These are phyloP conservation scores for Arctium minus DNA, from an alignment of 129 eudicot genomes.

Conservation along the genomic window DNA sequence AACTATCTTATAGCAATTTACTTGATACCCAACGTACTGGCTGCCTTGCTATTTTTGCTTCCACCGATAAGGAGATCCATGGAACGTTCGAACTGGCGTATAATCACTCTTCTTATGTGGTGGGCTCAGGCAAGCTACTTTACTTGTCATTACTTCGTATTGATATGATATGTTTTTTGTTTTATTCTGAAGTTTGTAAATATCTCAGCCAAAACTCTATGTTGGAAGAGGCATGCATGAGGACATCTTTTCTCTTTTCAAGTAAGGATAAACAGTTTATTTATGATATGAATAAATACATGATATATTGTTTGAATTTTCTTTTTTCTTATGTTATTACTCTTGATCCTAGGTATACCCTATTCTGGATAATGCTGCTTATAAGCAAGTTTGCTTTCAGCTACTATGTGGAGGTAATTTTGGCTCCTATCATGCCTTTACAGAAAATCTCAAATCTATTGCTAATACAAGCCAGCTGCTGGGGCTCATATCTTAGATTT, in stretches of 20 bases:
- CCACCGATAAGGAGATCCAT: constrained; percentile 78
- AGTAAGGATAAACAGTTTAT: constrained; percentile 48
- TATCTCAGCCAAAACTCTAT: constrained; percentile 88
- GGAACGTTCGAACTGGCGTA: constrained; percentile 92
- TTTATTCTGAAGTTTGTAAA: constrained; percentile 1
- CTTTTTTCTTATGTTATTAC: constrained; percentile 5
- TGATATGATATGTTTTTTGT: neutral
- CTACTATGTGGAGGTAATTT: constrained; percentile 91
- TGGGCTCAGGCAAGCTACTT: constrained; percentile 81
- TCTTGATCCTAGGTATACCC: constrained; percentile 58
- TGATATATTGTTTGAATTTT: neutral
- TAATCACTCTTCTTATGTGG: constrained; percentile 75
- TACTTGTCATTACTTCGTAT: neutral
- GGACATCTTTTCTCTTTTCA: constrained; percentile 80
- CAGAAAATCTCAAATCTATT: neutral
- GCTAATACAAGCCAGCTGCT: neutral
- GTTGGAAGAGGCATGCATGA: constrained; percentile 99
- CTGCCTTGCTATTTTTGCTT: constrained; percentile 71
- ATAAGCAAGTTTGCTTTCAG: constrained; percentile 98
- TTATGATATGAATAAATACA: neutral
- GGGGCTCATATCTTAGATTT: neutral
- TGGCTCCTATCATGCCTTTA: constrained; percentile 7
- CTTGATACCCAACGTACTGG: constrained; percentile 77
- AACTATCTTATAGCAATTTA: constrained; percentile 72
- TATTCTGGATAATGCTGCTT: constrained; percentile 83